Conservation (phyloP, 306 rosid genomes). For the Bauhinia variegata region DNA sequence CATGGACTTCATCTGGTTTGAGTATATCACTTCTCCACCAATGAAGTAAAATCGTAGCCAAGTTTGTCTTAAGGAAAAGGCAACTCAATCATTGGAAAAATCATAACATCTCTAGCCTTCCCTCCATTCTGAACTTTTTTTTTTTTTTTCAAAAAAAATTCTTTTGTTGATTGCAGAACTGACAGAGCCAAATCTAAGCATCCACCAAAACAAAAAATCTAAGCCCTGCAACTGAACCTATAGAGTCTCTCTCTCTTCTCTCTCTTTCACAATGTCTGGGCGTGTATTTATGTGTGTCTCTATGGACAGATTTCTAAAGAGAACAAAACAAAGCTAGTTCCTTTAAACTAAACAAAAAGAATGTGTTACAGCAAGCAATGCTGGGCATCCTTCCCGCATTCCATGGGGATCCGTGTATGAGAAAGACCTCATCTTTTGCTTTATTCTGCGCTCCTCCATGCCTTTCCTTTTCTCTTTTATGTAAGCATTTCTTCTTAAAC, state of each 20-base stretch:
- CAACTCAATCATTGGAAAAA: constrained; percentile 61
- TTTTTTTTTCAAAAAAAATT: constrained; percentile 29
- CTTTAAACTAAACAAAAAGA: constrained; percentile 80
- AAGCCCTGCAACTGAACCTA: constrained; percentile 53
- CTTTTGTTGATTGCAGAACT: constrained; percentile 40
- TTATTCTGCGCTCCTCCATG: constrained; percentile 42
- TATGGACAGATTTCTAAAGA: constrained; percentile 44
- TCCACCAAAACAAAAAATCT: constrained; percentile 43
- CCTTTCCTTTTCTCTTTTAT: constrained; percentile 45
- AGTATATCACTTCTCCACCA: constrained; percentile 10
- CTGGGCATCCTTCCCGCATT: constrained; percentile 58
- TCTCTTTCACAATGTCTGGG: constrained; percentile 5
- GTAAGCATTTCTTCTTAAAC: constrained; percentile 18
- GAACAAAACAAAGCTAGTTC: constrained; percentile 57
- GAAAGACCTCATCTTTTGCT: constrained; percentile 77
- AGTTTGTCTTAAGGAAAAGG: constrained; percentile 35
- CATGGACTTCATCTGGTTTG: constrained; percentile 59
- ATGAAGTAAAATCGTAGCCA: constrained; percentile 34
- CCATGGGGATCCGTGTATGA: constrained; percentile 85
- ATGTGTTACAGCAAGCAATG: constrained; percentile 68
- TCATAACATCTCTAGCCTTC: constrained; percentile 39
- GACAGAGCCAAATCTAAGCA: constrained; percentile 46
- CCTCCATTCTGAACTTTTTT: constrained; percentile 40
- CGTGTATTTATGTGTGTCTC: constrained; percentile 34
- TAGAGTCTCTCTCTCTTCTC: constrained; percentile 12